These are phyloP conservation scores for Ensete ventricosum DNA, from an alignment of 176 grass and related monocot species.

Conservation along the genomic window DNA sequence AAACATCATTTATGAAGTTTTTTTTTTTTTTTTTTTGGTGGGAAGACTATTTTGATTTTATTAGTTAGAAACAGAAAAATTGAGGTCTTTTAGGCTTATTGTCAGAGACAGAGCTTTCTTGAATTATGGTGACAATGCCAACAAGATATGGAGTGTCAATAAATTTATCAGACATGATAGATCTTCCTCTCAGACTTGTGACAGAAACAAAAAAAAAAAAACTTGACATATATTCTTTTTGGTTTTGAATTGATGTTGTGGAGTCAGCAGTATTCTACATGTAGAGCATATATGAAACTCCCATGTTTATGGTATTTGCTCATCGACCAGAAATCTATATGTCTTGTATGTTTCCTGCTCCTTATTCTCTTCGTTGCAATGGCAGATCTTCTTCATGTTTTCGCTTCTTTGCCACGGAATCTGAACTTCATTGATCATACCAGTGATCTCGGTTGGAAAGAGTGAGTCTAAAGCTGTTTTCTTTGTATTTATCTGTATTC, in stretches of 20 bases:
- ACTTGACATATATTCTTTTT: background rate
- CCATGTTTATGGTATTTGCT: background rate
- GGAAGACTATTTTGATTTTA: too few relatives aligned
- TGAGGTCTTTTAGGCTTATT: background rate
- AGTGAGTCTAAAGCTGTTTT: constrained; percentile 23
- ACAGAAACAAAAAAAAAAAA: background rate
- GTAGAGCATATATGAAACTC: background rate
- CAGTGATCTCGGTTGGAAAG: constrained; percentile 62
- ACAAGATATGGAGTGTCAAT: too few relatives aligned
- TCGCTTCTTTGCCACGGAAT: constrained; percentile 36
- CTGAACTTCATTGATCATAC: constrained; percentile 63
- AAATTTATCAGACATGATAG: too few relatives aligned
- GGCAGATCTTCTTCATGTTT: constrained; percentile 60
- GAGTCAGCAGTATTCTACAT: background rate
- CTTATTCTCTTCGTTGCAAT: background rate
- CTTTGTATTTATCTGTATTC: background rate
- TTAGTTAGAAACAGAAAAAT: background rate
- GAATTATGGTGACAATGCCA: too few relatives aligned
- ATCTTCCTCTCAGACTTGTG: too few relatives aligned
- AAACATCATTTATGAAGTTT: background rate
- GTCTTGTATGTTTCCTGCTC: background rate
- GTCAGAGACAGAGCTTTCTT: background rate
- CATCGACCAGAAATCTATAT: background rate
- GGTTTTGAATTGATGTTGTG: background rate
- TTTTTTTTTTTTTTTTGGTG: too few relatives aligned